Evolutionary conservation across 768 basidiomycete species (phyloP).

Genomic region (Kwoniella dendrophila): DNA sequence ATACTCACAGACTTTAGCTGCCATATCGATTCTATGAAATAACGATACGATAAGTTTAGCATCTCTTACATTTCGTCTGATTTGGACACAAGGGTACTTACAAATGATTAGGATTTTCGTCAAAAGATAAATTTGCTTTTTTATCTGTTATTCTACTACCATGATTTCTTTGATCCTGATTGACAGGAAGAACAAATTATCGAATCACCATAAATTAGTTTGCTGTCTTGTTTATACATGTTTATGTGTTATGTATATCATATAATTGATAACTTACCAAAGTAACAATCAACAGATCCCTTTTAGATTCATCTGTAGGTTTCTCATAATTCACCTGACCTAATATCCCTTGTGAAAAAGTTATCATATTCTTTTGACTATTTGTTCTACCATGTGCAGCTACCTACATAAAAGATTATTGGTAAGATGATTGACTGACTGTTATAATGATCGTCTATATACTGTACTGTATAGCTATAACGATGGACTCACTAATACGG

Average conservation of each 20-base stretch:
- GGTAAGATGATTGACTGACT: background rate
- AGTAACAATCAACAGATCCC: conserved; percentile 61
- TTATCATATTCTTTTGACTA: conserved; percentile 52
- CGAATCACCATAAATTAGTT: background rate
- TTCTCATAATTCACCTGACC: conserved; percentile 37
- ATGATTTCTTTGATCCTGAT: conserved; percentile 64
- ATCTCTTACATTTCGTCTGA: background rate
- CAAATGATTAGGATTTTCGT: conserved; percentile 60
- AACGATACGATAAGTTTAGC: conserved; percentile 16
- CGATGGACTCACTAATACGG: conserved; percentile 36
- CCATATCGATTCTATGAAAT: conserved; percentile 59
- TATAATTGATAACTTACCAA: conserved; percentile 56
- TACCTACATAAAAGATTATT: conserved; percentile 46
- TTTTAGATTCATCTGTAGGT: conserved; percentile 30
- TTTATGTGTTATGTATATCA: background rate
- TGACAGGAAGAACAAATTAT: background rate
- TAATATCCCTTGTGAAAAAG: conserved; percentile 56
- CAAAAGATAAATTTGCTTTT: conserved; percentile 56
- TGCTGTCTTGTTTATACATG: too few species aligned
- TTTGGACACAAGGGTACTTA: conserved; percentile 36
- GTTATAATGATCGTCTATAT: too few species aligned
- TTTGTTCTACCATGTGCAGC: conserved; percentile 61
- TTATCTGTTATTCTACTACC: conserved; percentile 58
- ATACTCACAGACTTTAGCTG: conserved; percentile 59
- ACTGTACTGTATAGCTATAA: too few species aligned